A percentile compares a stretch with the other conserved stretches of the same genome.
Evolutionary conservation across 169 alveolate species (phyloP).

Genomic region (Plasmodium sp.): DNA sequence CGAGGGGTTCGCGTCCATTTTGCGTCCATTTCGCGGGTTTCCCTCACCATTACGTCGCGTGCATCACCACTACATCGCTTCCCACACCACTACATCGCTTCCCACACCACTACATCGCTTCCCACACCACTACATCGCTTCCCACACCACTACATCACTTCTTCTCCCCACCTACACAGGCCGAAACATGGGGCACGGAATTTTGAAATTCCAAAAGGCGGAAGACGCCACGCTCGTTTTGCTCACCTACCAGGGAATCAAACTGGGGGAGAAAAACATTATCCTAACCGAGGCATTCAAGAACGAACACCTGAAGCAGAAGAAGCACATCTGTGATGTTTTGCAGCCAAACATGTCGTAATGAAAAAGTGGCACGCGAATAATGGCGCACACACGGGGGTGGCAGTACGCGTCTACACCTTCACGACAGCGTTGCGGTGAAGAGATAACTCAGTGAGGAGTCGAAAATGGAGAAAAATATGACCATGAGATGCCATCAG

Average conservation of each 20-base stretch:
- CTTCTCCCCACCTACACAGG: slow-evolving; percentile 41
- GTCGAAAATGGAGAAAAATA: not conserved
- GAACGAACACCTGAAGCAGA: slow-evolving; percentile 60
- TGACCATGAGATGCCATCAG: not conserved
- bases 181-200: slow-evolving; percentile 84
- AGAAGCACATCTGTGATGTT: slow-evolving; percentile 57
- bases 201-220: slow-evolving; percentile 80
- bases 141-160: not conserved
- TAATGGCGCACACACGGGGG: not conserved
- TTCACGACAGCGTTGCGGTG: not conserved
- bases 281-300: slow-evolving; percentile 77
- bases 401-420: not conserved
- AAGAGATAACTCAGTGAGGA: not conserved
- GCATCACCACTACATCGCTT: not conserved
- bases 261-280: slow-evolving; percentile 80
- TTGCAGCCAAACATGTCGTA: not conserved
- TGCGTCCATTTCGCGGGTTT: not conserved
- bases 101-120: not conserved
- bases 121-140: too few species aligned
- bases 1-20: not conserved
- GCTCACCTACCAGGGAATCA: slow-evolving; percentile 80
- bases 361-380: not conserved
- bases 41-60: not conserved
- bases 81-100: too few species aligned
- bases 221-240: slow-evolving; percentile 83